Evolutionary conservation across 352 stramenopile genomes (phyloP), one percentile per base, ranked within the genome.

Genomic region (Pelagophyceae sp.): DNA sequence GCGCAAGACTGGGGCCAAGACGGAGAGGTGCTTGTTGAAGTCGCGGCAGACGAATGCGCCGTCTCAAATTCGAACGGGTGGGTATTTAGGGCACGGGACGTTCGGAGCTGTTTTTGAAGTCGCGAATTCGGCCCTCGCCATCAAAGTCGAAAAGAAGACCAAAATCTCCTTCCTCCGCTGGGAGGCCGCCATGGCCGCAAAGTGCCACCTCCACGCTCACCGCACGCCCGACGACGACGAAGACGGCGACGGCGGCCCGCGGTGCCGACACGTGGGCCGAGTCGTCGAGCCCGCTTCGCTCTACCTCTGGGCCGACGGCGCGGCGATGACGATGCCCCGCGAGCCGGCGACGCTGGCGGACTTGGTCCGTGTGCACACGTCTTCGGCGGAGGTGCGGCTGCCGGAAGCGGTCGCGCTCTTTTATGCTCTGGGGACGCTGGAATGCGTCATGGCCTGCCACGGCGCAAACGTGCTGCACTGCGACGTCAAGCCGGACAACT

Each of bases 401-500:
- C 67, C 67, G 11, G 35, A 74, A 37, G 2, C 35, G 35, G 67
- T 74, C 3, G 67, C 67, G 2, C 67, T 74, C 33, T 58, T 74
- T 27, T 37, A 38, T 2, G 67, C 67, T 37, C 35, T 35, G 2
- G 67, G 5, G 2, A 37, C 38, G 23, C 19, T 74, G 15, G 67
- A 74, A 37, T 17, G 17, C 67, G 67, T 74, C 5, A 11, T 35
- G 2, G 1, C 15, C 15, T 6, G 5, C 67, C 67, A 74, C 67
- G 35, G 15, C 27, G 11, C 11, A 1, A 19, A 35, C 11, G 38
- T 74, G 15, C 67, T 74, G 2, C 67, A 74, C 67, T 54, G 31
- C 67, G 67, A 74, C 38, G 35, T 74, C 37, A 74, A 74, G 38
- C 67, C 67, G 5, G 67, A 74, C 67, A 74, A 74, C 67, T 58